Base-by-base conservation (phyloP, 2,329 filamentous ascomycete genomes). In the Aureobasidium zeae region DNA sequence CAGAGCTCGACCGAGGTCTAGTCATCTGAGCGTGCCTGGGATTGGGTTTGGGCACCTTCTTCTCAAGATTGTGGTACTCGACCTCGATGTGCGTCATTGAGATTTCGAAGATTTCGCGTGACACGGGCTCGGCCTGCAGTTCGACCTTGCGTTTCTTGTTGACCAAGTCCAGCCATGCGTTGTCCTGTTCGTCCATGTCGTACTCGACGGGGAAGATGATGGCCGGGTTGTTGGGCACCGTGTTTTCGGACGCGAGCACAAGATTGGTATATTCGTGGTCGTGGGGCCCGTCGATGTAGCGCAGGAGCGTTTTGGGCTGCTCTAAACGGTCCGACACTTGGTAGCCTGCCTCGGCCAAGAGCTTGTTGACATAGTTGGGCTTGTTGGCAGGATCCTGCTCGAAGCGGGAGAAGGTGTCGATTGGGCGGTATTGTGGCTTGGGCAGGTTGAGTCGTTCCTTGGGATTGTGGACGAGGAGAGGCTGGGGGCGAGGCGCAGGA, bases 41-140 rank as follows among this genome's bases (percentile, higher is more conserved):
- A 57, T 94, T 94, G 11, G 88, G 86, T 60, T 98, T 98, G 0
- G 91, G 91, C 58, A 98, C 56, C 65, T 87, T 76, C 68, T 94
- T 95, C 63, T 98, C 91, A 6, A 98, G 70, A 5, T 86, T 84
- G 61, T 96, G 86, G 86, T 91, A 98, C 61, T 96, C 89, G 64
- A 95, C 95, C 63, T 98, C 91, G 48, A 98, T 95, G 63, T 95
- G 95, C 8, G 91, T 98, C 66, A 98, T 93, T 12, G 88, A 93
- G 49, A 96, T 93, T 61, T 98, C 91, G 57, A 98, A 95, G 38
- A 95, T 79, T 50, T 94, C 88, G 15, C 88, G 85, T 36, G 88
- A 93, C 55, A 98, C 91, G 2, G 79, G 72, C 53, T 93, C 86
- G 16, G 86, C 77, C 33, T 81, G 79, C 52, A 83, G 76, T 17